Conservation (phyloP, 2,329 filamentous ascomycete species). For the Aspergillus fijiensis region DNA sequence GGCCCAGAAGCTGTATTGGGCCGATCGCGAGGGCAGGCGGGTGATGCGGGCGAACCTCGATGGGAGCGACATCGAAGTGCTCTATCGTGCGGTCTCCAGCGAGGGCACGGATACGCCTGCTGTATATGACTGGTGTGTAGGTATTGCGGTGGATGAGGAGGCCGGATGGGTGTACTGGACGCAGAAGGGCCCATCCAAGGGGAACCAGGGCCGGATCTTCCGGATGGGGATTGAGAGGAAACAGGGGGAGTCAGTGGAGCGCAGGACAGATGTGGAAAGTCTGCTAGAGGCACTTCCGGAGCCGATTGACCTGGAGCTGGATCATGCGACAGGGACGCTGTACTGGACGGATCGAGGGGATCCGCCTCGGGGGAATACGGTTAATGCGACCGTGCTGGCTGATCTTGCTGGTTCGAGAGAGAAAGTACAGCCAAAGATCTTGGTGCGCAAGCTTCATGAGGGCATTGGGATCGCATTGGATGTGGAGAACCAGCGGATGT, state of each 20-base stretch:
- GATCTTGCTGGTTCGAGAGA: neutral
- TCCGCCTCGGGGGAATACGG: constrained; percentile 53
- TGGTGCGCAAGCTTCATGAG: constrained; percentile 17
- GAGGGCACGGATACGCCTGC: too few relatives aligned
- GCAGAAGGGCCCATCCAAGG: constrained; percentile 59
- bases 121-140: constrained; percentile 52
- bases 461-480: constrained; percentile 14
- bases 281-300: constrained; percentile 52
- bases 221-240: constrained; percentile 48
- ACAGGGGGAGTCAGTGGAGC: constrained; percentile 30
- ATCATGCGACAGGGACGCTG: constrained; percentile 44
- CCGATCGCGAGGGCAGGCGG: neutral
- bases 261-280: constrained; percentile 45
- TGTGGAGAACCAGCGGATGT: constrained; percentile 4
- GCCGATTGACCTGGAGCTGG: constrained; percentile 59
- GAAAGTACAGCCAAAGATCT: constrained; percentile 5
- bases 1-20: neutral
- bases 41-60: too few relatives aligned
- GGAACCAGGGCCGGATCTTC: constrained; percentile 54
- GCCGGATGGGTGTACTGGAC: constrained; percentile 58
- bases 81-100: too few relatives aligned
- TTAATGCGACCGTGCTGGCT: constrained; percentile 43
- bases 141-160: constrained; percentile 50
- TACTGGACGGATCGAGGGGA: constrained; percentile 65
- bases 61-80: too few relatives aligned